Conservation (phyloP, 1,284 basidiomycete genomes). For the Tylopilus sp. region DNA sequence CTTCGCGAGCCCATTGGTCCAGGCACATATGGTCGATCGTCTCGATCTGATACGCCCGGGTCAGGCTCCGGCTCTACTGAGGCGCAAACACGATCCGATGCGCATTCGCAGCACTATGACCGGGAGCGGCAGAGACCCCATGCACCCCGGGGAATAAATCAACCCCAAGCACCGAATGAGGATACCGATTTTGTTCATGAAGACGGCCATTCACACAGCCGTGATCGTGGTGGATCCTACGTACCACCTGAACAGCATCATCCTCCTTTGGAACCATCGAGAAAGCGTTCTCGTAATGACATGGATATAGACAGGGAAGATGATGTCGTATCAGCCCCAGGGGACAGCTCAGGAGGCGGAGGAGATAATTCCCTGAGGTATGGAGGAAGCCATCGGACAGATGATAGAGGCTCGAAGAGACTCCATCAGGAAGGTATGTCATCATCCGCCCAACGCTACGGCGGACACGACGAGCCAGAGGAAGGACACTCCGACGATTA, state of each 20-base stretch:
- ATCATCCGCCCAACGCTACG: constrained; percentile 37
- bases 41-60: constrained; percentile 54
- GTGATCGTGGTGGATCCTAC: constrained; percentile 32
- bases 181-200: constrained; percentile 49
- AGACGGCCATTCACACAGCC: constrained; percentile 41
- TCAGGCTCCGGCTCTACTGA: constrained; percentile 46
- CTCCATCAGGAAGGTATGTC: constrained; percentile 45
- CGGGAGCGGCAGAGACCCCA: constrained; percentile 43
- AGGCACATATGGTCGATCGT: constrained; percentile 36
- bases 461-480: constrained; percentile 44
- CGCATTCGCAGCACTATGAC: constrained; percentile 43
- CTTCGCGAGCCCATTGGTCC: constrained; percentile 40
- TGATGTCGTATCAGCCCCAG: constrained; percentile 39
- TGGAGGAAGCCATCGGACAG: constrained; percentile 31
- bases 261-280: constrained; percentile 35
- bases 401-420: constrained; percentile 55
- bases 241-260: constrained; percentile 31
- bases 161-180: constrained; percentile 36
- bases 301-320: constrained; percentile 55
- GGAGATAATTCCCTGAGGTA: constrained; percentile 30
- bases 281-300: constrained; percentile 56
- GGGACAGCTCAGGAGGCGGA: constrained; percentile 35
- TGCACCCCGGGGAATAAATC: constrained; percentile 41
- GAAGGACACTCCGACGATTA: constrained; percentile 36
- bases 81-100: constrained; percentile 45